phyloP scores from a whole-genome alignment of 1,284 basidiomycete genomes.

The Schizopora paradoxa region DNA sequence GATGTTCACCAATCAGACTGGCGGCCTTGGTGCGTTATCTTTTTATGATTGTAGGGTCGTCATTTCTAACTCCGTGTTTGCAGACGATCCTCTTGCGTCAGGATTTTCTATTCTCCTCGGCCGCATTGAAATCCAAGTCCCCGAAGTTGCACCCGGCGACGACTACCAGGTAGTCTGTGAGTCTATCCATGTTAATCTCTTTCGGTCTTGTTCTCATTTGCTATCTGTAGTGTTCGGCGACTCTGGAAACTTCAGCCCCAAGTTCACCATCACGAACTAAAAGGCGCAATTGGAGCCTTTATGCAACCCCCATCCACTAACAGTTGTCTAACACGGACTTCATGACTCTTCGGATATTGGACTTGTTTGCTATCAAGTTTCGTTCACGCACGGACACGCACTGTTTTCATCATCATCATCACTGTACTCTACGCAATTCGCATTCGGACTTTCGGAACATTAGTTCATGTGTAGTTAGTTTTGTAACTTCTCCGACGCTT shows the following conservation, averaged over 20 bases:
- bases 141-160: slow-evolving; percentile 28
- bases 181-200: slow-evolving; percentile 20
- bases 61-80: slow-evolving; percentile 20
- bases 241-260: slow-evolving; percentile 40
- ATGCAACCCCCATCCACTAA: no score
- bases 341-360: no score
- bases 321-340: no score
- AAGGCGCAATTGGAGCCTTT: no score
- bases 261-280: slow-evolving; percentile 31
- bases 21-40: slow-evolving; percentile 23
- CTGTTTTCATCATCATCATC: no score
- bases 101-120: slow-evolving; percentile 39
- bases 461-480: no score
- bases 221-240: slow-evolving; percentile 41
- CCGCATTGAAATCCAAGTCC: slow-evolving; percentile 33
- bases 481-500: no score
- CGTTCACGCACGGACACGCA: no score
- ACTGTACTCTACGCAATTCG: no score
- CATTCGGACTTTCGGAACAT: no score
- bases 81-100: slow-evolving; percentile 30
- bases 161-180: slow-evolving; percentile 39
- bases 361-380: no score
- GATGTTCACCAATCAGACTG: slow-evolving; percentile 2
- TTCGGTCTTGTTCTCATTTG: slow-evolving; percentile 6
- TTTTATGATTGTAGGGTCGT: background rate